Evolutionary conservation across 208 protist genomes (phyloP).

Genomic region (Acanthamoeba castellanii): DNA sequence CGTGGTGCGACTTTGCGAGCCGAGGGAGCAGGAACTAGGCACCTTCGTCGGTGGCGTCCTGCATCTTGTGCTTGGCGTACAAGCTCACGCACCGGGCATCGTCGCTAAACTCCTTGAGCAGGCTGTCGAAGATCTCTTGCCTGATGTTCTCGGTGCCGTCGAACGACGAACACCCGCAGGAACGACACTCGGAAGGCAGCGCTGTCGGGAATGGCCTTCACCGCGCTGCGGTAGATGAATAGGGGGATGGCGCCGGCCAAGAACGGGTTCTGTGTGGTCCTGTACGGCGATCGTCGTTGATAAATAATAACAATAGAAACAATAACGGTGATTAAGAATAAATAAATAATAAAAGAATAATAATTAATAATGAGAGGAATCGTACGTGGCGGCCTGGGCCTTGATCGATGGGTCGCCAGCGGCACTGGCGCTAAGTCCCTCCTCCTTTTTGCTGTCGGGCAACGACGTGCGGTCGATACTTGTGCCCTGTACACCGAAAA

Average conservation of each 20-base stretch:
- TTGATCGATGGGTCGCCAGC: neutral
- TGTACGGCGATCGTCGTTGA: neutral
- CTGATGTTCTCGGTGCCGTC: constrained; percentile 17
- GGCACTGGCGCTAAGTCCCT: neutral
- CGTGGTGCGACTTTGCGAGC: too few species aligned
- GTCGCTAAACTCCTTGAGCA: neutral
- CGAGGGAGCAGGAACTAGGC: too few species aligned
- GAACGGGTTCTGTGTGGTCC: neutral
- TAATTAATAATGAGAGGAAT: neutral
- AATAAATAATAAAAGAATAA: neutral
- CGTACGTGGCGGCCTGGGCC: neutral
- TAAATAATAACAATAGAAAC: neutral
- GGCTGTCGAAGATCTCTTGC: constrained; percentile 34
- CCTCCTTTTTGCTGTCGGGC: neutral
- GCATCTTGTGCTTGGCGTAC: constrained; percentile 12
- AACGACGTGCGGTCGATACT: neutral
- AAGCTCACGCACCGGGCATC: neutral
- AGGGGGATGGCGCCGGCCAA: constrained; percentile 38
- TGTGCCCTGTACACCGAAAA: neutral
- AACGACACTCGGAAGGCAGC: neutral
- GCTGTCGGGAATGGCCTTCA: constrained; percentile 6
- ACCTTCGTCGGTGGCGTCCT: neutral
- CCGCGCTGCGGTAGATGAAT: constrained; percentile 34
- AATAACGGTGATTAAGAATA: neutral
- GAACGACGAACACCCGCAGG: constrained; percentile 35